phyloP scores from a whole-genome alignment of 495 filamentous ascomycete genomes.

The Platismatia glauca region DNA sequence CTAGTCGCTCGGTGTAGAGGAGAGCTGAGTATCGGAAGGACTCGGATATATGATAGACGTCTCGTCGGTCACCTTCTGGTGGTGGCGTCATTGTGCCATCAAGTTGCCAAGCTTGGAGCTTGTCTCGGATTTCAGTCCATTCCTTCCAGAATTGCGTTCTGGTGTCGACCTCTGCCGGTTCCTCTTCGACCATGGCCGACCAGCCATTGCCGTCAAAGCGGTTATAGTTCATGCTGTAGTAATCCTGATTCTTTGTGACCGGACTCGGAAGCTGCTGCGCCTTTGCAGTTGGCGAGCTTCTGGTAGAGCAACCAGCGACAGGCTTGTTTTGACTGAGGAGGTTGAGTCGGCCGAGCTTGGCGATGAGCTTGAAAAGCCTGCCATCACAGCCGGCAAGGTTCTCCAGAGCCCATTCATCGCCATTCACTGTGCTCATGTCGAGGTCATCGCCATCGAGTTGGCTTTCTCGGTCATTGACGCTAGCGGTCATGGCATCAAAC shows the following conservation, averaged over 20 bases:
- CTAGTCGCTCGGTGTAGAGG: constrained; percentile 84
- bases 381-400: constrained; percentile 84
- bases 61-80: constrained; percentile 29
- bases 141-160: constrained; percentile 70
- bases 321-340: constrained; percentile 72
- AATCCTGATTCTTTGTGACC: constrained; percentile 34
- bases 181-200: constrained; percentile 40
- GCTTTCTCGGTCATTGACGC: constrained; percentile 86
- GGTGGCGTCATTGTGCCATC: constrained; percentile 42
- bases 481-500: constrained; percentile 89
- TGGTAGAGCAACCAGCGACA: constrained; percentile 33
- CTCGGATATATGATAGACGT: constrained; percentile 64
- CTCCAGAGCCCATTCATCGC: constrained; percentile 71
- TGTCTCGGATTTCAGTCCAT: constrained; percentile 69
- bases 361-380: constrained; percentile 66
- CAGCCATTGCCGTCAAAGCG: constrained; percentile 60
- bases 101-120: constrained; percentile 75
- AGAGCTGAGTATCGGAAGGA: constrained; percentile 84
- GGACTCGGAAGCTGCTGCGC: constrained; percentile 27
- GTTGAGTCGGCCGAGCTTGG: constrained; percentile 74
- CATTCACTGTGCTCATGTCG: constrained; percentile 55
- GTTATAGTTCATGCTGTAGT: constrained; percentile 46
- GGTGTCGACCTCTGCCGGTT: constrained; percentile 36
- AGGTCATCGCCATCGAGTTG: constrained; percentile 65
- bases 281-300: constrained; percentile 24